phyloP scores from a whole-genome alignment of 768 basidiomycete genomes.

The Symmetrospora coprosmae region DNA sequence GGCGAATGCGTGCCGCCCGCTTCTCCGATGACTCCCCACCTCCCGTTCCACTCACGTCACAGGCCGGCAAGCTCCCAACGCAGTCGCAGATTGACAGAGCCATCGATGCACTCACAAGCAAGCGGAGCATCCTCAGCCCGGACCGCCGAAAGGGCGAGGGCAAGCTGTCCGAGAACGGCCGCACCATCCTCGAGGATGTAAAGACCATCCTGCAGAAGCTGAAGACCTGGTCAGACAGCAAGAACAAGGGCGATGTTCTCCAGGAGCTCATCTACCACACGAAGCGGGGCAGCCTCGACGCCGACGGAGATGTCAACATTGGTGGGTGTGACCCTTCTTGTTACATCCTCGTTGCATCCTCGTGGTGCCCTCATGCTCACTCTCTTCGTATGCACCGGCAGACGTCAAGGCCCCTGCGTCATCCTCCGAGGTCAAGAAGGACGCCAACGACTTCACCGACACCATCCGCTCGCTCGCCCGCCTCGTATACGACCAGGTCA shows the following conservation, averaged over 20 bases:
- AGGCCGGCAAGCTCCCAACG: conserved; percentile 16
- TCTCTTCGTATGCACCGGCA: neutral
- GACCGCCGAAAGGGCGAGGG: conserved; percentile 14
- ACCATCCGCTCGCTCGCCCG: conserved; percentile 7
- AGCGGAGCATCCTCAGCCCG: neutral
- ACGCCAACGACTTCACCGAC: neutral
- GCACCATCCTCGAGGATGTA: conserved; percentile 6
- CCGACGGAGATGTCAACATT: conserved; percentile 7
- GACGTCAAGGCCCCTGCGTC: conserved; percentile 18
- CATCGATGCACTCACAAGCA: neutral
- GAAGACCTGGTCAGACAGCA: conserved; percentile 5
- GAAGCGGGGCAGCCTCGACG: neutral
- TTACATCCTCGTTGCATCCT: too few relatives aligned
- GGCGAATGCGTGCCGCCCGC: too few relatives aligned
- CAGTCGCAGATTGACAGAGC: neutral
- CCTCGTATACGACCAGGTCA: conserved; percentile 12
- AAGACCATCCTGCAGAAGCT: conserved; percentile 2
- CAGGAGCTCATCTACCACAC: conserved; percentile 14
- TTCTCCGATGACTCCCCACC: too few relatives aligned
- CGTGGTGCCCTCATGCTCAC: too few relatives aligned
- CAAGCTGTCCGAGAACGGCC: conserved; percentile 12
- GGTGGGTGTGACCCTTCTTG: too few relatives aligned
- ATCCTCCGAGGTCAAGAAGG: conserved; percentile 6
- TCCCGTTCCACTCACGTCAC: too few relatives aligned
- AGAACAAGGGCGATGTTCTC: conserved; percentile 16